phyloP scores from a whole-genome alignment of 1,284 basidiomycete species.

The Cutaneotrichosporon sp. region DNA sequence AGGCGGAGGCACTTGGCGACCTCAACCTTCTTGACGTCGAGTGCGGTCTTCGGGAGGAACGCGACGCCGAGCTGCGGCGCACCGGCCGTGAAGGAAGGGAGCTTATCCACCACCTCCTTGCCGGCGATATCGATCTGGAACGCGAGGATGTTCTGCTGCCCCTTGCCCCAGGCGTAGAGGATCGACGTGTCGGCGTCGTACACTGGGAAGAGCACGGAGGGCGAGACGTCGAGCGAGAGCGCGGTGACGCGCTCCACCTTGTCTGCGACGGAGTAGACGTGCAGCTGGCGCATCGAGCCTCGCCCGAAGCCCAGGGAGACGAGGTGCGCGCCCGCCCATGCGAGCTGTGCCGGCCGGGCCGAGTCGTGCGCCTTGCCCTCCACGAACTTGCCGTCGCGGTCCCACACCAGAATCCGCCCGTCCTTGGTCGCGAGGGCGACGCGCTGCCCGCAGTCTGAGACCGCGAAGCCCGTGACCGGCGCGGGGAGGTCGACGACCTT shows the following conservation, averaged over 20 bases:
- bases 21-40: conserved; percentile 55
- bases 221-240: conserved; percentile 55
- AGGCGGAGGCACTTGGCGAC: conserved; percentile 51
- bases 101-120: conserved; percentile 42
- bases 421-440: conserved; percentile 56
- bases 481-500: conserved; percentile 25
- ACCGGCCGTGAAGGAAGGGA: conserved; percentile 48
- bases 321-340: conserved; percentile 54
- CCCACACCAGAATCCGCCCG: conserved; percentile 50
- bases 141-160: conserved; percentile 54
- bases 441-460: conserved; percentile 47
- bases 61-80: conserved; percentile 52
- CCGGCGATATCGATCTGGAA: conserved; percentile 50
- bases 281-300: conserved; percentile 55
- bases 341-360: conserved; percentile 52
- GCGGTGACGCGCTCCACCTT: conserved; percentile 36
- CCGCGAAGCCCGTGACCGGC: conserved; percentile 47
- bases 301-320: conserved; percentile 54
- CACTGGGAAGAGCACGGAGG: conserved; percentile 55
- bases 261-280: conserved; percentile 44
- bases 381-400: conserved; percentile 40
- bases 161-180: conserved; percentile 56
- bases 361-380: conserved; percentile 51
- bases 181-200: conserved; percentile 57
- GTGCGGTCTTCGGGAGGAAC: conserved; percentile 52